These are phyloP conservation scores for Xylariaceae sp. DNA, from an alignment of 2,329 filamentous ascomycete species.

Conservation along the genomic window DNA sequence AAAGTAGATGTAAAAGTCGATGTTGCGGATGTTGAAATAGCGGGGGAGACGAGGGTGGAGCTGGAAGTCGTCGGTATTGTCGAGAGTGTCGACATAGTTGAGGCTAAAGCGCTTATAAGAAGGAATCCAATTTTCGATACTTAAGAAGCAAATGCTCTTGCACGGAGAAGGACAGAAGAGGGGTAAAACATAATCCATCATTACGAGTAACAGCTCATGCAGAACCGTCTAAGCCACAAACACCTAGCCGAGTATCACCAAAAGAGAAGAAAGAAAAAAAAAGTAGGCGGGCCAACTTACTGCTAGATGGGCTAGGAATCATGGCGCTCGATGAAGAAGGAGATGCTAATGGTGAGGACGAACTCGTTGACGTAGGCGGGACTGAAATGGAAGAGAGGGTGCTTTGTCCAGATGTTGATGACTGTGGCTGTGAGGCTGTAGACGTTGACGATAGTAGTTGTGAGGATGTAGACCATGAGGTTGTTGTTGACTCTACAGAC, in stretches of 20 bases:
- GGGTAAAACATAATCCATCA: no score
- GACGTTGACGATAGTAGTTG: conserved; percentile 12
- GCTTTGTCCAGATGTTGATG: not conserved
- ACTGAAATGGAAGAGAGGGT: not conserved
- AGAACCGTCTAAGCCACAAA: no score
- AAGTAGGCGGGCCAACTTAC: not conserved
- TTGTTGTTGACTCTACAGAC: conserved; percentile 22
- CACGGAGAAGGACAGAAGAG: no score
- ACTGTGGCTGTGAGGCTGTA: not conserved
- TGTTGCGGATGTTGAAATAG: conserved; percentile 18
- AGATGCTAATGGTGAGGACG: conserved; percentile 7
- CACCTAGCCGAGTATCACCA: no score
- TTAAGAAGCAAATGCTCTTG: no score
- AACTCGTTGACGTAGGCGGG: conserved; percentile 4
- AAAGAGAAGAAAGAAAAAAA: no score
- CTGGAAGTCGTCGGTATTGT: conserved; percentile 9
- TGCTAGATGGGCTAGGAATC: not conserved
- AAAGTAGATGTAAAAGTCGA: conserved; percentile 28
- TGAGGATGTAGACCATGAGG: conserved; percentile 21
- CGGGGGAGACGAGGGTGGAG: conserved; percentile 1
- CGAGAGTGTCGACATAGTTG: conserved; percentile 1
- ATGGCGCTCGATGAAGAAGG: conserved; percentile 2
- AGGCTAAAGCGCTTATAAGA: not conserved
- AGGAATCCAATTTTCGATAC: no score
- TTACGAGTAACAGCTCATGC: no score